These are phyloP conservation scores for Pisolithus marmoratus DNA, from an alignment of 768 basidiomycete genomes.

Conservation along the genomic window DNA sequence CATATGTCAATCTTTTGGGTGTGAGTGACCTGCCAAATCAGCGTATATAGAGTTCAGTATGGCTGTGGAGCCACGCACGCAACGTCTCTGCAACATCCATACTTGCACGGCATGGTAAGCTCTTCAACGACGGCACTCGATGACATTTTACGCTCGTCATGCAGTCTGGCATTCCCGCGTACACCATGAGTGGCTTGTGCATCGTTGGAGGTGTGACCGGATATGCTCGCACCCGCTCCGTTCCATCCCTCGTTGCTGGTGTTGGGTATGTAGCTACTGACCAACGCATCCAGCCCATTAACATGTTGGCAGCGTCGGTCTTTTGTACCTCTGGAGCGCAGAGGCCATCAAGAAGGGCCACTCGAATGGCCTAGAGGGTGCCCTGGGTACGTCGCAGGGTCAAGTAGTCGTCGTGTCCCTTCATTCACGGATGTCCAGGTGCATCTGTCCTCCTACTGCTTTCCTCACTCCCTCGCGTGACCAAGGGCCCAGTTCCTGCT, in stretches of 20 bases:
- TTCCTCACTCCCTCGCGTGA: conserved; percentile 66
- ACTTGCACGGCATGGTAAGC: conserved; percentile 21
- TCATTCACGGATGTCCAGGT: conserved; percentile 34
- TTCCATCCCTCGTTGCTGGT: conserved; percentile 81
- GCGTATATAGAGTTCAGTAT: no score
- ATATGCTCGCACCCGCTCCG: conserved; percentile 63
- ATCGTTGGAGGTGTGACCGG: conserved; percentile 73
- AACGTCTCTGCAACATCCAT: no score
- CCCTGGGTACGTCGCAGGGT: conserved; percentile 69
- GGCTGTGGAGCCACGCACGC: no score
- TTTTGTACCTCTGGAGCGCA: conserved; percentile 75
- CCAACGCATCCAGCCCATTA: not conserved
- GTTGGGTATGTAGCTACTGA: conserved; percentile 47
- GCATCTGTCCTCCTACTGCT: conserved; percentile 71
- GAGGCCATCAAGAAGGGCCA: conserved; percentile 69
- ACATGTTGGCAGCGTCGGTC: conserved; percentile 52
- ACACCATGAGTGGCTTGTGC: conserved; percentile 70
- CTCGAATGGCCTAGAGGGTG: conserved; percentile 69
- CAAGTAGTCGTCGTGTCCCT: not conserved
- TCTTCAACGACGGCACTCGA: conserved; percentile 3
- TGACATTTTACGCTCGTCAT: conserved; percentile 17
- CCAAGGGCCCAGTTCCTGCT: conserved; percentile 71
- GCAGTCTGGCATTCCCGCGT: conserved; percentile 79
- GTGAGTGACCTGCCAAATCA: no score
- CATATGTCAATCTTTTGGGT: not conserved